Evolutionary conservation across 2,329 filamentous ascomycete genomes (phyloP).

Genomic region (Scedosporium aurantiacum): DNA sequence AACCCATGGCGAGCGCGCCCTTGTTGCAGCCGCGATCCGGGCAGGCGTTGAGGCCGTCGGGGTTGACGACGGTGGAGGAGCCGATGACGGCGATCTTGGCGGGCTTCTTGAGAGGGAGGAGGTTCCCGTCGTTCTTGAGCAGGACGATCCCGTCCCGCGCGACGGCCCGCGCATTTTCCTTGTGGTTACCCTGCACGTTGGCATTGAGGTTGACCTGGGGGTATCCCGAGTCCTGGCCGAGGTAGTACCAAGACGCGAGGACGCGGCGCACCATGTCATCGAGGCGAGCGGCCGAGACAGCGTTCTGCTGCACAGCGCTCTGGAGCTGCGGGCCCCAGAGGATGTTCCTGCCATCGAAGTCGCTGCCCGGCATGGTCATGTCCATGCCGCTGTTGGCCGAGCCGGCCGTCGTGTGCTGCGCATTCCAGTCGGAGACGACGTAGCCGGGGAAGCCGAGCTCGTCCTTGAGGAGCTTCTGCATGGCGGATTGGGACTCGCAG

Average conservation of each 20-base stretch:
- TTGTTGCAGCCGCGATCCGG: slow-evolving; percentile 47
- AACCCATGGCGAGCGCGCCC: slow-evolving; percentile 57
- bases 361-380: slow-evolving; percentile 70
- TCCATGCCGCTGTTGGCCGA: slow-evolving; percentile 60
- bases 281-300: slow-evolving; percentile 46
- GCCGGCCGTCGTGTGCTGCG: slow-evolving; percentile 60
- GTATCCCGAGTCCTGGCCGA: slow-evolving; percentile 37
- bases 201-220: slow-evolving; percentile 43
- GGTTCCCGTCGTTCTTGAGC: slow-evolving; percentile 49
- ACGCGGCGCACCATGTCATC: slow-evolving; percentile 59
- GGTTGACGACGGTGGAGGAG: slow-evolving; percentile 48
- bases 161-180: slow-evolving; percentile 47
- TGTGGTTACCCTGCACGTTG: slow-evolving; percentile 48
- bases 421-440: slow-evolving; percentile 57
- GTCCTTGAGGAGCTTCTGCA: slow-evolving; percentile 54
- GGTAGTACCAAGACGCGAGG: slow-evolving; percentile 49
- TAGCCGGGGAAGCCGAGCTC: slow-evolving; percentile 63
- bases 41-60: slow-evolving; percentile 53
- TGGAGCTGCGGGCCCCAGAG: slow-evolving; percentile 45
- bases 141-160: slow-evolving; percentile 49
- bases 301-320: slow-evolving; percentile 43
- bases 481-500: slow-evolving; percentile 50
- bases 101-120: slow-evolving; percentile 29
- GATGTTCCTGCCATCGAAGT: slow-evolving; percentile 40
- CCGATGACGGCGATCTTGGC: slow-evolving; percentile 50